Conservation (phyloP, 2,329 filamentous ascomycete species). For the Emergomyces orientalis region DNA sequence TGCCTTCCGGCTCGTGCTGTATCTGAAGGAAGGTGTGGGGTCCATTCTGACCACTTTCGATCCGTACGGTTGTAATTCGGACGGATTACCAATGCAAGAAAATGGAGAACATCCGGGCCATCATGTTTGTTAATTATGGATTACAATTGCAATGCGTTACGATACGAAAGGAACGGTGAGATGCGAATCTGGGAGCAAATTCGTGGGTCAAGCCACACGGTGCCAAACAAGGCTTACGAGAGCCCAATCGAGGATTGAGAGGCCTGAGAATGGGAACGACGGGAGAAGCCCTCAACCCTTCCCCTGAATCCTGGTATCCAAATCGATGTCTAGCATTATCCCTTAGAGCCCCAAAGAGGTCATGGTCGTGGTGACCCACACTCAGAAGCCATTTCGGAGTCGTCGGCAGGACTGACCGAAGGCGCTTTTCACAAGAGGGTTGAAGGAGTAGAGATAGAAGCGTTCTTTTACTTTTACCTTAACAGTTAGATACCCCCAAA, state of each 20-base stretch:
- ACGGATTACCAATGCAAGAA: slow-evolving; percentile 11
- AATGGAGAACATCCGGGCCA: slow-evolving; percentile 9
- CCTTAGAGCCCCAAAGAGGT: neutral
- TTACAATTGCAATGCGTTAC: neutral
- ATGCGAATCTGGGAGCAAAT: neutral
- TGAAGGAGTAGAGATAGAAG: neutral
- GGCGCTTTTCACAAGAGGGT: neutral
- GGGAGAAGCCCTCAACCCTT: neutral
- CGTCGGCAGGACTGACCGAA: neutral
- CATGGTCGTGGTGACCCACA: neutral
- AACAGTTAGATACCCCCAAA: neutral
- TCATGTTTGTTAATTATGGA: slow-evolving; percentile 7
- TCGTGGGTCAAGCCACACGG: neutral
- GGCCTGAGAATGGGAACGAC: neutral
- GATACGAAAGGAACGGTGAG: neutral
- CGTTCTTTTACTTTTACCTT: neutral
- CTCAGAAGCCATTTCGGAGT: neutral
- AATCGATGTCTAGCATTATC: neutral
- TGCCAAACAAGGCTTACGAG: neutral
- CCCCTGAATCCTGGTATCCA: neutral
- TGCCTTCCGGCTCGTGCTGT: slow-evolving; percentile 77
- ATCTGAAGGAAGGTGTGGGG: slow-evolving; percentile 56
- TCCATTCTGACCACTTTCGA: slow-evolving; percentile 33
- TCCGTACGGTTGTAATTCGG: slow-evolving; percentile 18
- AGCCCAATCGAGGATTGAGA: neutral